Percentiles rank a stretch among this genome's conserved stretches.
Evolutionary conservation across 2,329 filamentous ascomycete species (phyloP).

Genomic region (Sarocladiaceae sp.): DNA sequence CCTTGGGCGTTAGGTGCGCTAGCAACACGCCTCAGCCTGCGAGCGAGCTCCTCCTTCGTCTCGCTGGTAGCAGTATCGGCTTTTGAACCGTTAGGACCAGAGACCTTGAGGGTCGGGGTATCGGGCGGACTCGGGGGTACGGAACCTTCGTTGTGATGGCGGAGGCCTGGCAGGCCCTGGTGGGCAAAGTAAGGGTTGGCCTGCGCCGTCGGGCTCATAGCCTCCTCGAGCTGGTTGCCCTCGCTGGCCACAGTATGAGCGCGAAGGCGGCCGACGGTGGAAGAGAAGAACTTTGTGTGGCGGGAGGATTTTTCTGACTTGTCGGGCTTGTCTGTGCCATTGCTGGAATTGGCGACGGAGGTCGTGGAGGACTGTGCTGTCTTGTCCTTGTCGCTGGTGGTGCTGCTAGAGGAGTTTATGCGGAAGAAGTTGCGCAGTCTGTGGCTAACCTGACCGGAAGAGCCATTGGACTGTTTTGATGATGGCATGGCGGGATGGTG

Average conservation of each 20-base stretch:
- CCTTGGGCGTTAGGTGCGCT: slow-evolving; percentile 97
- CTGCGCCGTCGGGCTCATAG: slow-evolving; percentile 83
- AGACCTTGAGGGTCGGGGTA: slow-evolving; percentile 71
- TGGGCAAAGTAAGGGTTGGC: slow-evolving; percentile 97
- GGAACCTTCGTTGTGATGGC: slow-evolving; percentile 91
- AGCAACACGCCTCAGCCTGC: slow-evolving; percentile 87
- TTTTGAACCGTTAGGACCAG: slow-evolving; percentile 58
- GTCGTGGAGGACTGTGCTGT: slow-evolving; percentile 10
- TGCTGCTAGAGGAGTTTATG: slow-evolving; percentile 47
- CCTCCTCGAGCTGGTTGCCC: slow-evolving; percentile 82
- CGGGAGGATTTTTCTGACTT: slow-evolving; percentile 57
- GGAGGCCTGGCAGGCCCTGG: slow-evolving; percentile 85
- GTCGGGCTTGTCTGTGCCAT: slow-evolving; percentile 7
- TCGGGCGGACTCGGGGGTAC: slow-evolving; percentile 90
- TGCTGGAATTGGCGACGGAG: slow-evolving; percentile 14
- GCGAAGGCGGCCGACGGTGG: slow-evolving; percentile 77
- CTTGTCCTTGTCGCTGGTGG: slow-evolving; percentile 24
- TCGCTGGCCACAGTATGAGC: slow-evolving; percentile 90
- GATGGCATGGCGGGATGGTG: slow-evolving; percentile 9
- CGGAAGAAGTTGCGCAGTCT: slow-evolving; percentile 67
- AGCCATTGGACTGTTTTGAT: slow-evolving; percentile 26
- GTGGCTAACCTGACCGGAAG: slow-evolving; percentile 56
- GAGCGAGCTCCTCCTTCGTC: slow-evolving; percentile 87
- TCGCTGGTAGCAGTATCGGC: slow-evolving; percentile 65
- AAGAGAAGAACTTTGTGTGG: slow-evolving; percentile 83